Conservation (phyloP, 2,329 filamentous ascomycete species). For the Sarocladium strictum region DNA sequence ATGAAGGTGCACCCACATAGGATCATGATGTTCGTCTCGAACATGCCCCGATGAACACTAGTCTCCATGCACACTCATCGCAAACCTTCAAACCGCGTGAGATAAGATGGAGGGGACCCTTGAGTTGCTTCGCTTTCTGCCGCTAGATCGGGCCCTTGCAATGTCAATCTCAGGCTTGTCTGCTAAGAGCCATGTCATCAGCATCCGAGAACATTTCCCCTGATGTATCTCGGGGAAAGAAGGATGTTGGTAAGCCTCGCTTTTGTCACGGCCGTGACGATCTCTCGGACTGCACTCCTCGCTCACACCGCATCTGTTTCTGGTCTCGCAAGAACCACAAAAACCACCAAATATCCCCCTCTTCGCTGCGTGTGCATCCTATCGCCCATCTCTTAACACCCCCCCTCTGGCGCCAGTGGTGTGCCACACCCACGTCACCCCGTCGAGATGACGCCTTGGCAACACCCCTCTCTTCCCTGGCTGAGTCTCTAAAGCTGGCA, state of each 20-base stretch:
- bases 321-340: not conserved
- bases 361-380: not conserved
- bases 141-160: not conserved
- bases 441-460: slow-evolving; percentile 1
- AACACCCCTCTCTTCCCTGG: not conserved
- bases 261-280: too few species aligned
- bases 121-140: not conserved
- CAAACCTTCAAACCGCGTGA: not conserved
- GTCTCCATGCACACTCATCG: not conserved
- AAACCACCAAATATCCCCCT: not conserved
- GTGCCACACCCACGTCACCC: slow-evolving; percentile 3
- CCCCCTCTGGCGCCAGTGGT: not conserved
- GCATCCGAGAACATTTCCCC: too few species aligned
- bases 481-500: too few species aligned
- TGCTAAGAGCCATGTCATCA: not conserved
- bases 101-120: slow-evolving; percentile 1
- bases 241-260: too few species aligned
- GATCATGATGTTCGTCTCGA: not conserved
- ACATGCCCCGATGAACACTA: not conserved
- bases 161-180: too few species aligned
- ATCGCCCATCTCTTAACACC: not conserved
- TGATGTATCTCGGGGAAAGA: too few species aligned
- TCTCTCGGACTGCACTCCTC: not conserved
- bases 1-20: not conserved
- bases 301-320: not conserved